phyloP scores from a whole-genome alignment of 2,329 filamentous ascomycete species.

The Sphaceloma murrayae region DNA sequence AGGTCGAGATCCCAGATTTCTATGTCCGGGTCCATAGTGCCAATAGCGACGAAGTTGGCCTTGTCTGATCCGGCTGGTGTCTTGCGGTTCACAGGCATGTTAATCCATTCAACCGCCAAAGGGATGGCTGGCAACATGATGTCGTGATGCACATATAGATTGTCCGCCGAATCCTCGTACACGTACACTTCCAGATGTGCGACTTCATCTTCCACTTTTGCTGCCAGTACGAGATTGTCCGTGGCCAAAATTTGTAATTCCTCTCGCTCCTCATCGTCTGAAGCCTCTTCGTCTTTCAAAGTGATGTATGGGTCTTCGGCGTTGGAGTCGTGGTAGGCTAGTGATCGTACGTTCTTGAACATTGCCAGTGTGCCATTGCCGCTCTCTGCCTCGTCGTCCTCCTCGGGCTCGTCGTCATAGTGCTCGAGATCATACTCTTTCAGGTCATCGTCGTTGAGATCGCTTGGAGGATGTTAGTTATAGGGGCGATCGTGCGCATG shows the following conservation, averaged over 20 bases:
- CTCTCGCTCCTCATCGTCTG: slow-evolving; percentile 77
- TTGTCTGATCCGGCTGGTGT: slow-evolving; percentile 29
- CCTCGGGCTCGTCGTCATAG: slow-evolving; percentile 74
- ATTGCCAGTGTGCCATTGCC: slow-evolving; percentile 68
- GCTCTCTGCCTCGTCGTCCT: slow-evolving; percentile 44
- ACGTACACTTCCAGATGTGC: slow-evolving; percentile 95
- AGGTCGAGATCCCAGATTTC: slow-evolving; percentile 97
- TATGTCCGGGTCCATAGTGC: slow-evolving; percentile 96
- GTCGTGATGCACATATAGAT: slow-evolving; percentile 98
- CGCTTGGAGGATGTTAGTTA: slow-evolving; percentile 11
- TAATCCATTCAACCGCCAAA: slow-evolving; percentile 89
- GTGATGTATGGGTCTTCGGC: slow-evolving; percentile 96
- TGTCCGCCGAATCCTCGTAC: slow-evolving; percentile 90
- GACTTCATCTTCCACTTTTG: slow-evolving; percentile 93
- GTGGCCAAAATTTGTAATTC: slow-evolving; percentile 87
- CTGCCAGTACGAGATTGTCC: slow-evolving; percentile 85
- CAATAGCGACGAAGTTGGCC: slow-evolving; percentile 89
- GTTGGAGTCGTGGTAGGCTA: slow-evolving; percentile 89
- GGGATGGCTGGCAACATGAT: slow-evolving; percentile 98
- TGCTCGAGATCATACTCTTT: slow-evolving; percentile 95
- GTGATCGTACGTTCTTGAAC: slow-evolving; percentile 88
- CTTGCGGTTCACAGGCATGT: slow-evolving; percentile 73
- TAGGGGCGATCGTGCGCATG: too few relatives aligned
- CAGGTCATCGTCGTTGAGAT: slow-evolving; percentile 62
- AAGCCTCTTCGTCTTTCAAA: slow-evolving; percentile 55